phyloP scores from a whole-genome alignment of 2,329 filamentous ascomycete genomes.

The Mariannaea sp. region DNA sequence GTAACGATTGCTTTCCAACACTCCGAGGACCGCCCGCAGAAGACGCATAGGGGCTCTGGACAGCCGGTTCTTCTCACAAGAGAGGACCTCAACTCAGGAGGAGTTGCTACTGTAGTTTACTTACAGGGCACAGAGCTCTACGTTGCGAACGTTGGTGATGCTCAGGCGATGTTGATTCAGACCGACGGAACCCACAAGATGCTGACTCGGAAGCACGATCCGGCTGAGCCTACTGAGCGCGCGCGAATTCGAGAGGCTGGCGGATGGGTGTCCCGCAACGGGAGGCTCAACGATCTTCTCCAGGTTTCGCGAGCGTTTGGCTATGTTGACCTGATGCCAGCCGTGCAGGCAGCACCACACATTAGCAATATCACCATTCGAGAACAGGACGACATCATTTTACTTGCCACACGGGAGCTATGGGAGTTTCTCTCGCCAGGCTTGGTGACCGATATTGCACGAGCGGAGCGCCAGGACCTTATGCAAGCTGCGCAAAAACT shows the following conservation, averaged over 20 bases:
- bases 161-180: conserved; percentile 92
- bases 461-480: conserved; percentile 83
- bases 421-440: conserved; percentile 95
- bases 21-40: conserved; percentile 71
- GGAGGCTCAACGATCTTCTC: conserved; percentile 88
- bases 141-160: conserved; percentile 94
- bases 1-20: conserved; percentile 82
- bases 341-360: conserved; percentile 88
- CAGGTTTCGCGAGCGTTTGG: conserved; percentile 95
- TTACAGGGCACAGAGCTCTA: conserved; percentile 88
- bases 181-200: conserved; percentile 83
- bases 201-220: conserved; percentile 90
- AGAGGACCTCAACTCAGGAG: conserved; percentile 87
- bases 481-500: conserved; percentile 97
- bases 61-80: conserved; percentile 79
- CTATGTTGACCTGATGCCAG: conserved; percentile 89
- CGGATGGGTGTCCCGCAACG: conserved; percentile 93
- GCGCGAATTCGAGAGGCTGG: conserved; percentile 91
- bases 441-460: conserved; percentile 87
- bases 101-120: conserved; percentile 90
- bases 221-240: conserved; percentile 81
- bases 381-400: conserved; percentile 90
- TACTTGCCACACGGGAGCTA: conserved; percentile 88
- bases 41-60: conserved; percentile 72
- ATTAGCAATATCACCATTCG: conserved; percentile 77